Conservation (phyloP, 805 yeast genomes). For the Candida verbasci region DNA sequence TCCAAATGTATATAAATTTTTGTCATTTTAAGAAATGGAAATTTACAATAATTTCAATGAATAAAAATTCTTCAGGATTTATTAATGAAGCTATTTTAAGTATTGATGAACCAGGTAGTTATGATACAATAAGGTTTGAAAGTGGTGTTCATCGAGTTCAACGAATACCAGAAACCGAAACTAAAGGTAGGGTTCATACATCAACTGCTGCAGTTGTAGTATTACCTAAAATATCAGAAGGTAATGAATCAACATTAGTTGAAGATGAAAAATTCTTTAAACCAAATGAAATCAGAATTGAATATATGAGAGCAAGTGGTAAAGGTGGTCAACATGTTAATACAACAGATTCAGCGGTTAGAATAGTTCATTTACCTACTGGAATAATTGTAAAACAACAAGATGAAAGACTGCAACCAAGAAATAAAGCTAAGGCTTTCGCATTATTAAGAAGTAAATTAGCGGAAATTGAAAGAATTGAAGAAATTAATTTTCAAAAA, state of each 20-base stretch:
- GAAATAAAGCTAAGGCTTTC: constrained; percentile 90
- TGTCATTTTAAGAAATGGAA: constrained; percentile 68
- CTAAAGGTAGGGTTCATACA: constrained; percentile 91
- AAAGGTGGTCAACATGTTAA: constrained; percentile 98
- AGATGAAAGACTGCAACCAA: constrained; percentile 92
- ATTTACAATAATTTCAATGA: constrained; percentile 51
- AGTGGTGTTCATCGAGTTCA: constrained; percentile 97
- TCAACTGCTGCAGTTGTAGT: constrained; percentile 96
- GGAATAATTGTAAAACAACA: constrained; percentile 88
- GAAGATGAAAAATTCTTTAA: constrained; percentile 67
- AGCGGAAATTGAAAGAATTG: constrained; percentile 72
- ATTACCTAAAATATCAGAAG: constrained; percentile 71
- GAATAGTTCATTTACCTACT: constrained; percentile 87
- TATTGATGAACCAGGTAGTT: constrained; percentile 74
- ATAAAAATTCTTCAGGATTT: constrained; percentile 53
- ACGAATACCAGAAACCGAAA: constrained; percentile 87
- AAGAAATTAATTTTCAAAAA: constrained; percentile 61
- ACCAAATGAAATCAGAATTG: constrained; percentile 86
- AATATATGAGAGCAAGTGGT: constrained; percentile 96
- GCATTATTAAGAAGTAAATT: constrained; percentile 74
- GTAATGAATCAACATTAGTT: constrained; percentile 41
- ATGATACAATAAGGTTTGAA: constrained; percentile 69
- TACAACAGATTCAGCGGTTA: constrained; percentile 94
- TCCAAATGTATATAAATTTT: constrained; percentile 76
- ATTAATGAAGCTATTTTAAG: constrained; percentile 74